These are phyloP conservation scores for Penicillium frequentans DNA, from an alignment of 2,329 filamentous ascomycete species.

Conservation along the genomic window DNA sequence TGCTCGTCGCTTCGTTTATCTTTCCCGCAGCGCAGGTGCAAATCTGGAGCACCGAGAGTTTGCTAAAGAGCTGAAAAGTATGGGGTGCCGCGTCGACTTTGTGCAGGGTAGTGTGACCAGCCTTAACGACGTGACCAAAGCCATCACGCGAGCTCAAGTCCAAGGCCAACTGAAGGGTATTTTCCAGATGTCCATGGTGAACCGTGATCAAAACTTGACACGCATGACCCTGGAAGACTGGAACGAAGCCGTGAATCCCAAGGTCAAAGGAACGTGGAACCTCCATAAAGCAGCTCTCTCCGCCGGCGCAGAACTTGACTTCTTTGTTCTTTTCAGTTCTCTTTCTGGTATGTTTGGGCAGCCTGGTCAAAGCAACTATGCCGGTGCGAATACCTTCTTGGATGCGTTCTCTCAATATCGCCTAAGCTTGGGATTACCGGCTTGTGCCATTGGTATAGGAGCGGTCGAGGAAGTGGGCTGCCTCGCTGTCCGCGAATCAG, in stretches of 20 bases:
- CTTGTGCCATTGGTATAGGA: constrained; percentile 5
- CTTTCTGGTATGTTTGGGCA: constrained; percentile 34
- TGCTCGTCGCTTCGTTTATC: constrained; percentile 35
- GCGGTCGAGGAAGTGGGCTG: constrained; percentile 15
- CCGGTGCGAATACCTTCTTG: constrained; percentile 39
- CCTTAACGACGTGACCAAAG: background rate
- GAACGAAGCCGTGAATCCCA: constrained; percentile 15
- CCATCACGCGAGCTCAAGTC: background rate
- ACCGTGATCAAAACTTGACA: constrained; percentile 4
- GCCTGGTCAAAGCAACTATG: constrained; percentile 37
- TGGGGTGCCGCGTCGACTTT: constrained; percentile 20
- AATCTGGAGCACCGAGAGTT: constrained; percentile 15
- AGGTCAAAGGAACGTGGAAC: constrained; percentile 21
- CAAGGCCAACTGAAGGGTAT: constrained; percentile 14
- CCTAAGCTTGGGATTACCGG: constrained; percentile 12
- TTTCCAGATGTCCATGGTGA: constrained; percentile 21
- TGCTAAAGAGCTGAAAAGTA: constrained; percentile 21
- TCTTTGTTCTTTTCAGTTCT: constrained; percentile 45
- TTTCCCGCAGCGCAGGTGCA: constrained; percentile 30
- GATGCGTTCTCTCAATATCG: constrained; percentile 31
- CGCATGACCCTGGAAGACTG: constrained; percentile 15
- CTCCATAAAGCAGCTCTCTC: constrained; percentile 10
- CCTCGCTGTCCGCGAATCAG: constrained; percentile 1
- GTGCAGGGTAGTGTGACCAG: constrained; percentile 20
- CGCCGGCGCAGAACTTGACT: constrained; percentile 33